Conservation (phyloP, 2,329 filamentous ascomycete genomes). For the Diaporthe velutina region DNA sequence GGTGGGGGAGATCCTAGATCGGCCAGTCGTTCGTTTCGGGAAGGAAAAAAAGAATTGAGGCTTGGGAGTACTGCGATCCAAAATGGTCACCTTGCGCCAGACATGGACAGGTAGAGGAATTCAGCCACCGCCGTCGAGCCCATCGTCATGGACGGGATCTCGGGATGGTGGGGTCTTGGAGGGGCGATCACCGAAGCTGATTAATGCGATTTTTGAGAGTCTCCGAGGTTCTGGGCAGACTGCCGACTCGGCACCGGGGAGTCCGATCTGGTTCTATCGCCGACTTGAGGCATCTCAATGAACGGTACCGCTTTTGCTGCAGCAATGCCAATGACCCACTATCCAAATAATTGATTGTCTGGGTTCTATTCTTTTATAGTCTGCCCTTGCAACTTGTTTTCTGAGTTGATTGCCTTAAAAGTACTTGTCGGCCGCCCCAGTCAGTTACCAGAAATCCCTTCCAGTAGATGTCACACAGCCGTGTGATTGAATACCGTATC, state of each 20-base stretch:
- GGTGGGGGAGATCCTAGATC: neutral
- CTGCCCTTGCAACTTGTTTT: neutral
- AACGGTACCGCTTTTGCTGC: neutral
- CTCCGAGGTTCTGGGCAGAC: slow-evolving; percentile 25
- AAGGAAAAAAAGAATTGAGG: too few relatives aligned
- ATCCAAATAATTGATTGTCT: neutral
- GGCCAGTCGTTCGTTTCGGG: neutral
- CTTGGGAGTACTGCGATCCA: neutral
- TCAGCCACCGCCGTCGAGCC: neutral
- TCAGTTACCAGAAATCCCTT: neutral
- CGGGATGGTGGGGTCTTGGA: slow-evolving; percentile 33
- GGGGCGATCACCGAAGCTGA: slow-evolving; percentile 36
- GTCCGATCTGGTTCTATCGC: neutral
- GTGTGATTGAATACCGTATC: neutral
- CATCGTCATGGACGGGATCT: slow-evolving; percentile 36
- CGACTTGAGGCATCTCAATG: neutral
- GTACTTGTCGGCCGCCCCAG: neutral
- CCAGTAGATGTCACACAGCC: neutral
- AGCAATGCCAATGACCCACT: neutral
- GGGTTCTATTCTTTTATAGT: neutral
- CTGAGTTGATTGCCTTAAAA: neutral
- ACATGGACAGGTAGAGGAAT: neutral
- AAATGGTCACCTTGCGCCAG: neutral
- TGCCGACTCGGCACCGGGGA: slow-evolving; percentile 33
- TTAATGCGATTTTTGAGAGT: slow-evolving; percentile 34